Base-by-base conservation (phyloP, 148 eudicot genomes). In the Talinum fruticosum region DNA sequence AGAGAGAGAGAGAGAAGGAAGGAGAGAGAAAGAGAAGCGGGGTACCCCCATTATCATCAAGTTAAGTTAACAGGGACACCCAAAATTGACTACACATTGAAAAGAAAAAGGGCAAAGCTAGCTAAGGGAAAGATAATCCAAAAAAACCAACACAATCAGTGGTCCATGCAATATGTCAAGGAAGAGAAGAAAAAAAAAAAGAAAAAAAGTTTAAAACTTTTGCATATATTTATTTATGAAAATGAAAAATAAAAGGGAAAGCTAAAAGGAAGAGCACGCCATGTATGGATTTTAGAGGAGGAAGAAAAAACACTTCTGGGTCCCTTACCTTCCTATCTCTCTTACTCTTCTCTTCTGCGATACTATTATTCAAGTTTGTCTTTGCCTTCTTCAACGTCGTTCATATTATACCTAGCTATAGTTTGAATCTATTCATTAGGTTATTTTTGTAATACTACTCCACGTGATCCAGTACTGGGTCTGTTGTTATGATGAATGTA, bases 31-130 rank as follows among this genome's bases (percentile, higher is more conserved):
- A 41, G 45, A 41, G 21, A 23, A 54, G 21, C 24, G 66, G 8
- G 30, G n/a, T 32, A 38, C 71, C 76, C 66, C 76, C 71, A 75
- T 66, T 28, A 75, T 68, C 28, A 64, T 75, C 67, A 59, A 61
- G 59, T 41, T 75, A 28, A 41, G 37, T 45, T 66, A 30, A 45
- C 72, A 66, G 68, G 72, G 79, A 76, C 79, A 66, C 71, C 72
- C 62, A 65, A 66, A 76, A 76, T 76, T 76, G 79, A 76, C 79
- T 49, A 76, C 32, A 41, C 78, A 75, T 18, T 74, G 28, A 26
- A 74, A 74, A 54, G 29, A 14, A 19, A 34, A 74, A 19, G 62
- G 28, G 41, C 62, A 51, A 26, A 12, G 16, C 19, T 4, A 62
- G n/a, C n/a, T n/a, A n/a, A n/a, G n/a, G n/a, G n/a, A n/a, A n/a